phyloP scores from a whole-genome alignment of 768 basidiomycete species.

The Amanita subjunquillea region DNA sequence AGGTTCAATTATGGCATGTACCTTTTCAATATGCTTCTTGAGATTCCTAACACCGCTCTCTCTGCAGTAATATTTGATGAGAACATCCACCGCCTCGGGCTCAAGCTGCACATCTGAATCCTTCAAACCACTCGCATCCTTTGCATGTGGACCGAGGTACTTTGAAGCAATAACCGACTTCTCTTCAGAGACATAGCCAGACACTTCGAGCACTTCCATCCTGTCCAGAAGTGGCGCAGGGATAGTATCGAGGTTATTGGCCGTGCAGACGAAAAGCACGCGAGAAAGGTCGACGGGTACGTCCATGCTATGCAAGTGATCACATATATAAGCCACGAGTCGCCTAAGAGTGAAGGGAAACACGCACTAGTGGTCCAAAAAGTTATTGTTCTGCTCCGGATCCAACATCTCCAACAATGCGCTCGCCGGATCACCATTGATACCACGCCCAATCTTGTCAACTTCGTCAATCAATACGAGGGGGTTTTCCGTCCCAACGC shows the following conservation, averaged over 20 bases:
- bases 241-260: slow-evolving; percentile 89
- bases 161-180: slow-evolving; percentile 80
- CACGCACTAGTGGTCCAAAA: slow-evolving; percentile 92
- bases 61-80: slow-evolving; percentile 96
- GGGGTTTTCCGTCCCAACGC: slow-evolving; percentile 60
- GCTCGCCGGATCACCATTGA: slow-evolving; percentile 88
- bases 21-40: slow-evolving; percentile 99
- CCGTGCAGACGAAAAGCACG: slow-evolving; percentile 97
- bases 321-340: slow-evolving; percentile 4
- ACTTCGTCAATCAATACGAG: too few relatives aligned
- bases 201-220: slow-evolving; percentile 95
- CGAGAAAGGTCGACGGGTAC: slow-evolving; percentile 94
- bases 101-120: slow-evolving; percentile 76
- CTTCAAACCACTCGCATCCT: slow-evolving; percentile 80
- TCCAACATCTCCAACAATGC: slow-evolving; percentile 90
- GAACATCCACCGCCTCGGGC: slow-evolving; percentile 64
- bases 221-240: slow-evolving; percentile 89
- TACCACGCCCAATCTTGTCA: slow-evolving; percentile 76
- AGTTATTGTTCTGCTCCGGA: slow-evolving; percentile 90
- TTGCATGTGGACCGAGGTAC: slow-evolving; percentile 90
- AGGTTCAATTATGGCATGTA: slow-evolving; percentile 13
- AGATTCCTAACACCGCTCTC: slow-evolving; percentile 95
- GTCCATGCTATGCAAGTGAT: slow-evolving; percentile 58
- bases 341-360: neutral
- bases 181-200: slow-evolving; percentile 90